Evolutionary conservation across 2,329 filamentous ascomycete genomes (phyloP), one percentile per base, ranked within the genome.

Genomic region (Fusarium avenaceum): DNA sequence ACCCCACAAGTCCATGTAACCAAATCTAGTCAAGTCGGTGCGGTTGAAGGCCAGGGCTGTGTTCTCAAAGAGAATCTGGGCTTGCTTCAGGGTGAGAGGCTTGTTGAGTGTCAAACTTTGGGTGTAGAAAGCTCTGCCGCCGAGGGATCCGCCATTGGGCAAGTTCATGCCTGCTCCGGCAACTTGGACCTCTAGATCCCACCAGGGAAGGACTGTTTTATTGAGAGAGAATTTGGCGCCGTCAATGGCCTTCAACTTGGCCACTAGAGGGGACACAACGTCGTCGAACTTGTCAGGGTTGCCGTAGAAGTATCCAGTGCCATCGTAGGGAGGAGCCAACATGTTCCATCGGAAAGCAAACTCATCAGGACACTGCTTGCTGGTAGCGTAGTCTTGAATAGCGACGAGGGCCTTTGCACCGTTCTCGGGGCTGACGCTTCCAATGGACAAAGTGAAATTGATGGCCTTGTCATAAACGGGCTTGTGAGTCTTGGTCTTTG

Each of bases 1-100:
- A 2, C 72, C 72, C 72, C 72, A 74, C 28, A 74, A 70, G n/a
- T 74, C 72, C 14, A 74, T 45, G 40, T 71, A 74, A 3, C 67
- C 72, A 1, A 61, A 68, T 44, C 68, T 71, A 7, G 46, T 28
- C 13, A 73, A n/a, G 10, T 72, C 71, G 3, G 69, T 74, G 7
- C 71, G 71, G 51, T 72, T 71, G 10, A 74, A 74, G 7, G 61
- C 55, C 2, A 74, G n/a, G 1, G 63, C 58, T 2, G 69, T 72
- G 15, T 63, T 67, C 28, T 49, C 60, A 2, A 70, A 70, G 0
- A 74, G 58, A 3, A 50, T 60, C 14, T 59, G 55, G 7, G 60
- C 71, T 33, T 71, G 71, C 11, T 65, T 47, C 4, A 62, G 39
- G 4, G 69, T 74, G n/a, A 73, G 46, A 9, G 71, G 71, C n/a